phyloP scores from a whole-genome alignment of 2,329 filamentous ascomycete species.

The Scytalidium lignicola region DNA sequence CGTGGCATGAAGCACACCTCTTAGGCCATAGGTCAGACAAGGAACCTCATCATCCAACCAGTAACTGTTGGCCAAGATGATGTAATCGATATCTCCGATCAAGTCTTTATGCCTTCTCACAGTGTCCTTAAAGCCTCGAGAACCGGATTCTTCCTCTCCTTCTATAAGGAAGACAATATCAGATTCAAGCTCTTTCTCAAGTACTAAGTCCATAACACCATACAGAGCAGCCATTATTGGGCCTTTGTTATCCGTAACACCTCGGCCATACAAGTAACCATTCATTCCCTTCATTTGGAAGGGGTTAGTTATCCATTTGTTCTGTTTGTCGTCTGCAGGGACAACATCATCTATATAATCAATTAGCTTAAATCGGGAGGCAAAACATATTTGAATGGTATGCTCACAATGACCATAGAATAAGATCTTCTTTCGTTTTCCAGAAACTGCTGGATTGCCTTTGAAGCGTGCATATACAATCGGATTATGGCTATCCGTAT shows the following conservation, averaged over 20 bases:
- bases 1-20: conserved; percentile 90
- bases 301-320: conserved; percentile 82
- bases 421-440: conserved; percentile 74
- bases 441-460: conserved; percentile 62
- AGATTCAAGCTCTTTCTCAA: conserved; percentile 76
- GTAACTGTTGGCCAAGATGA: conserved; percentile 94
- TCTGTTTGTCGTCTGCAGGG: conserved; percentile 73
- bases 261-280: conserved; percentile 89
- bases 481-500: conserved; percentile 76
- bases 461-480: conserved; percentile 89
- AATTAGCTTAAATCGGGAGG: too few species aligned
- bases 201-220: conserved; percentile 82
- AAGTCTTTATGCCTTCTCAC: conserved; percentile 74
- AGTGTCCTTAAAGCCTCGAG: conserved; percentile 81
- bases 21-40: conserved; percentile 88
- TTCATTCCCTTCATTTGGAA: conserved; percentile 87
- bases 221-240: conserved; percentile 92
- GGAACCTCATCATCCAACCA: conserved; percentile 96
- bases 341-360: conserved; percentile 69
- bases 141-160: conserved; percentile 93
- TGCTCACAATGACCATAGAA: conserved; percentile 84
- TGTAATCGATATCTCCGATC: conserved; percentile 90
- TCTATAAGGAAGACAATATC: conserved; percentile 94
- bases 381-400: not conserved
- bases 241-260: conserved; percentile 97